Percentiles rank a stretch among this genome's conserved stretches.
phyloP scores from a whole-genome alignment of 805 yeast species.

The Yamadazyma olivae region DNA sequence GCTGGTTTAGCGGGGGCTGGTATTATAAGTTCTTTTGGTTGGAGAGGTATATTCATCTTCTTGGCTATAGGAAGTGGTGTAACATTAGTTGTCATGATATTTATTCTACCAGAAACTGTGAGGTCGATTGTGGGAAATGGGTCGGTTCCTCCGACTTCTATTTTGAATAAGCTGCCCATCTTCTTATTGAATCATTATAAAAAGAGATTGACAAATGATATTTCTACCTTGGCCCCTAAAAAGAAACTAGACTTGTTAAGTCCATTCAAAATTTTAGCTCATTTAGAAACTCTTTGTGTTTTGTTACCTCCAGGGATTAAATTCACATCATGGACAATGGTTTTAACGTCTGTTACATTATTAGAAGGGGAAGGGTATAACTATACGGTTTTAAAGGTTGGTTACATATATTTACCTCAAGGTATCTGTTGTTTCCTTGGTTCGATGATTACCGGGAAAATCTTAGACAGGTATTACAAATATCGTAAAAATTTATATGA shows the following conservation, averaged over 20 bases:
- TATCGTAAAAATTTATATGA: constrained; percentile 20
- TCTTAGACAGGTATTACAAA: constrained; percentile 52
- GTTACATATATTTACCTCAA: constrained; percentile 70
- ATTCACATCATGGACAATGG: constrained; percentile 68
- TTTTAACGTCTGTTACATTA: constrained; percentile 59
- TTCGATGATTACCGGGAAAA: constrained; percentile 54
- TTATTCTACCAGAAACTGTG: constrained; percentile 69
- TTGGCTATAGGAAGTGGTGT: constrained; percentile 61
- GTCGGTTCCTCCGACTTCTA: constrained; percentile 48
- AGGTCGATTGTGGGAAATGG: constrained; percentile 75
- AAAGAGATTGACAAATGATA: constrained; percentile 28
- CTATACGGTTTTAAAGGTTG: constrained; percentile 55
- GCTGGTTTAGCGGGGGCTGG: constrained; percentile 69
- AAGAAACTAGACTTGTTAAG: constrained; percentile 22
- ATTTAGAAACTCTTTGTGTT: constrained; percentile 44
- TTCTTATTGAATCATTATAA: constrained; percentile 27
- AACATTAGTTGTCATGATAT: constrained; percentile 21
- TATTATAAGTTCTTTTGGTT: constrained; percentile 33
- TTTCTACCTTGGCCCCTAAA: constrained; percentile 13
- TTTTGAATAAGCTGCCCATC: constrained; percentile 46
- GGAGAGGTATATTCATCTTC: constrained; percentile 83
- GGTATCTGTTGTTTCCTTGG: constrained; percentile 68
- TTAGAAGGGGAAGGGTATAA: constrained; percentile 47
- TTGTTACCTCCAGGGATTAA: constrained; percentile 59
- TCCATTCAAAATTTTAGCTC: constrained; percentile 41